Evolutionary conservation across 1,139 yeast genomes (phyloP).

Genomic region (Suhomyces maxii): DNA sequence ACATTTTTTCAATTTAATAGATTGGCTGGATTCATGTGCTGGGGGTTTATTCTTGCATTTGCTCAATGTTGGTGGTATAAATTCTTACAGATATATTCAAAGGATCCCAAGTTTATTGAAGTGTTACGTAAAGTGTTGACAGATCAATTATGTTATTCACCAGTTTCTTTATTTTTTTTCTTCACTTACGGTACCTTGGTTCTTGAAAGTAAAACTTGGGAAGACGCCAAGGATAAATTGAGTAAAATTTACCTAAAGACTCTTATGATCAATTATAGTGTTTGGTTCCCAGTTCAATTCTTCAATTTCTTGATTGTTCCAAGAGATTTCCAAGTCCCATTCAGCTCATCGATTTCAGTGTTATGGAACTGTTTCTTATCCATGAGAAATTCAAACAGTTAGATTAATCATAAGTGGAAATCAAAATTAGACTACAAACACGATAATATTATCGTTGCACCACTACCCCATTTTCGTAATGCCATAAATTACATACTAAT

Average conservation of each 20-base stretch:
- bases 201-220: slow-evolving; percentile 71
- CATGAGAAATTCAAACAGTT: slow-evolving; percentile 53
- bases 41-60: slow-evolving; percentile 86
- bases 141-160: slow-evolving; percentile 88
- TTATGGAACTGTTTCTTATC: slow-evolving; percentile 92
- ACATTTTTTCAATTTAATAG: slow-evolving; percentile 65
- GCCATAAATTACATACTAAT: no score
- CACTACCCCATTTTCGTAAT: no score
- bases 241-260: slow-evolving; percentile 71
- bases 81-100: slow-evolving; percentile 76
- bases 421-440: no score
- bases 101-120: slow-evolving; percentile 79
- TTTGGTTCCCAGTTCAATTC: slow-evolving; percentile 97
- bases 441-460: no score
- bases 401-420: background rate
- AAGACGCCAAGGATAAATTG: slow-evolving; percentile 63
- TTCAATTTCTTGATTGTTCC: slow-evolving; percentile 84
- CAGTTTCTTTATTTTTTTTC: slow-evolving; percentile 76
- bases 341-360: slow-evolving; percentile 85
- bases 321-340: slow-evolving; percentile 80
- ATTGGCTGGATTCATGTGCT: slow-evolving; percentile 75
- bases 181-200: slow-evolving; percentile 83
- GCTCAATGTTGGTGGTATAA: slow-evolving; percentile 89
- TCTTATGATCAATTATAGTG: slow-evolving; percentile 70
- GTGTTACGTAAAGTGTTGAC: slow-evolving; percentile 84